Evolutionary conservation across 768 basidiomycete species (phyloP).

Genomic region (Psilocybe tampanensis): DNA sequence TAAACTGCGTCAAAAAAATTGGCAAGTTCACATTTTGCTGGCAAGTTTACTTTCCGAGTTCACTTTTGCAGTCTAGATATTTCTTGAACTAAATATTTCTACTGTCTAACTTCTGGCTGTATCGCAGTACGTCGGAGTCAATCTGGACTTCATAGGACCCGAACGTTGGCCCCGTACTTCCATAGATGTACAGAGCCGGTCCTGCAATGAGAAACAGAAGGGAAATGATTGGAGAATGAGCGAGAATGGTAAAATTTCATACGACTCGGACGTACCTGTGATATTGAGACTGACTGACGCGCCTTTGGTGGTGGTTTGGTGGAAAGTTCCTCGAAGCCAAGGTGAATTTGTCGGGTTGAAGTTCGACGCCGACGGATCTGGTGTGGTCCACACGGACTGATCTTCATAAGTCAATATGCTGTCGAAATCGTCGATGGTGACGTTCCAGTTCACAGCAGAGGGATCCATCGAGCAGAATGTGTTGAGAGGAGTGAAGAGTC

Average conservation of each 20-base stretch:
- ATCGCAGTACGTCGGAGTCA: slow-evolving; percentile 29
- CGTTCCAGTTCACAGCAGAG: slow-evolving; percentile 43
- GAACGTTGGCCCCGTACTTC: slow-evolving; percentile 41
- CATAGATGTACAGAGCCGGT: slow-evolving; percentile 46
- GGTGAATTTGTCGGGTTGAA: slow-evolving; percentile 35
- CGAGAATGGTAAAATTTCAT: background rate
- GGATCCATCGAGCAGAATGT: slow-evolving; percentile 34
- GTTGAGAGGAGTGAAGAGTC: background rate
- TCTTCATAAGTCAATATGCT: slow-evolving; percentile 42
- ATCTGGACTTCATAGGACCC: slow-evolving; percentile 45
- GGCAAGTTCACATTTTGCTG: too few relatives aligned
- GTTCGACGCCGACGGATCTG: slow-evolving; percentile 44
- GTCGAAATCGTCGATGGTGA: slow-evolving; percentile 53
- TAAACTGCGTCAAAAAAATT: too few relatives aligned
- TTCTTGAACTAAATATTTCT: too few relatives aligned
- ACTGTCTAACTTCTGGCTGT: too few relatives aligned
- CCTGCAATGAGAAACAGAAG: too few relatives aligned
- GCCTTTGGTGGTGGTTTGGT: slow-evolving; percentile 37
- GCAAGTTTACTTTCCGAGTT: too few relatives aligned
- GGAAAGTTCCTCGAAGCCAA: slow-evolving; percentile 48
- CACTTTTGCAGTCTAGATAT: too few relatives aligned
- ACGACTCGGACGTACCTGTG: slow-evolving; percentile 32
- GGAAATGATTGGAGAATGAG: background rate
- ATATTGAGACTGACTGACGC: slow-evolving; percentile 44
- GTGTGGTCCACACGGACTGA: slow-evolving; percentile 43